Evolutionary conservation across 805 yeast species (phyloP).

Genomic region (Pichia scutulata): DNA sequence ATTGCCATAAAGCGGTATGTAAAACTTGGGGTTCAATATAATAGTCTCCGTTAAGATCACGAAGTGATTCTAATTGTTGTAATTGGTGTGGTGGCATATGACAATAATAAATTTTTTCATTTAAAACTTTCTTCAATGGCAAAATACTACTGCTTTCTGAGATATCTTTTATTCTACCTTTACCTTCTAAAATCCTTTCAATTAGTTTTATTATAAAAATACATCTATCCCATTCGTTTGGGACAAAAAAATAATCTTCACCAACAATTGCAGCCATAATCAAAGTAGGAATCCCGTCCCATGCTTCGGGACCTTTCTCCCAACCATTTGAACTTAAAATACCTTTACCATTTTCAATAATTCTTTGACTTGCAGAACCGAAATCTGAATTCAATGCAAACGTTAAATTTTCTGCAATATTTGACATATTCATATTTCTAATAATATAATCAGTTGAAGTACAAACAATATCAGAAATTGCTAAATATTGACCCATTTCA

Average conservation of each 20-base stretch:
- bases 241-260: constrained; percentile 44
- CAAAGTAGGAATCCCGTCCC: constrained; percentile 40
- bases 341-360: constrained; percentile 40
- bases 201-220: constrained; percentile 37
- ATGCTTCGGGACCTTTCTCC: constrained; percentile 35
- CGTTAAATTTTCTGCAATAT: constrained; percentile 29
- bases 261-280: constrained; percentile 39
- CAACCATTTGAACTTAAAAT: constrained; percentile 42
- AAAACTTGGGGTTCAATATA: constrained; percentile 33
- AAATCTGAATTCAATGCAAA: constrained; percentile 39
- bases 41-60: constrained; percentile 30
- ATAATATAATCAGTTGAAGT: constrained; percentile 35
- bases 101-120: constrained; percentile 37
- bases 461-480: constrained; percentile 37
- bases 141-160: constrained; percentile 6
- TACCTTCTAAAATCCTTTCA: constrained; percentile 27
- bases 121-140: constrained; percentile 29
- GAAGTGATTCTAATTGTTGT: constrained; percentile 34
- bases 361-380: constrained; percentile 38
- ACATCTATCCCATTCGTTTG: constrained; percentile 50
- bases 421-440: constrained; percentile 28
- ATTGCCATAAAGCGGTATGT: constrained; percentile 44
- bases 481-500: constrained; percentile 44
- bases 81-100: constrained; percentile 43
- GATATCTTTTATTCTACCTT: neutral